Conservation (phyloP, 352 stramenopile genomes). For the Phytophthora colocasiae region DNA sequence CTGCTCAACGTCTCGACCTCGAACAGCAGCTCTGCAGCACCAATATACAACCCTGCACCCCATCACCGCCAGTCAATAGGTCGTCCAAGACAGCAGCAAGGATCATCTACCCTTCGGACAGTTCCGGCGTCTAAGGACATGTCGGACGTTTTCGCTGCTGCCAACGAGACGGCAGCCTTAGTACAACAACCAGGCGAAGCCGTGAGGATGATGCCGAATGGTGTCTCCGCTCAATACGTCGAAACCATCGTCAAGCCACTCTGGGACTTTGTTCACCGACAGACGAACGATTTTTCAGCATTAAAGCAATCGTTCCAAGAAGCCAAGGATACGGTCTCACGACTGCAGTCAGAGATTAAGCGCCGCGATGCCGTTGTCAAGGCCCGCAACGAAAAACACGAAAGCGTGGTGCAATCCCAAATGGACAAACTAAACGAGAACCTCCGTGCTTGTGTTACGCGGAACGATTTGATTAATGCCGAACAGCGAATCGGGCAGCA, state of each 20-base stretch:
- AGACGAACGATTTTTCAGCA: constrained; percentile 75
- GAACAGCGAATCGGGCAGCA: constrained; percentile 81
- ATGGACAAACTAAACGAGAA: constrained; percentile 85
- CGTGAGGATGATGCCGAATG: constrained; percentile 4
- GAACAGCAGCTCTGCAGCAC: constrained; percentile 5
- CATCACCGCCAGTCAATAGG: constrained; percentile 64
- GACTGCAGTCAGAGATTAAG: constrained; percentile 85
- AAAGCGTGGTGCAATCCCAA: constrained; percentile 69
- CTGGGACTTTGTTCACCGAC: constrained; percentile 80
- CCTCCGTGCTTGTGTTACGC: constrained; percentile 73
- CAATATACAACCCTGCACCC: constrained; percentile 55
- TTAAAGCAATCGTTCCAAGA: constrained; percentile 72
- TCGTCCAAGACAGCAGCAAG: constrained; percentile 23
- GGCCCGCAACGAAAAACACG: constrained; percentile 81
- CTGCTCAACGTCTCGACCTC: constrained; percentile 63
- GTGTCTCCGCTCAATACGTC: constrained; percentile 28
- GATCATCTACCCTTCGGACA: constrained; percentile 15
- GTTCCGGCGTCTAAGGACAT: constrained; percentile 36
- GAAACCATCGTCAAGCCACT: constrained; percentile 66
- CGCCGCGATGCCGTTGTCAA: constrained; percentile 80
- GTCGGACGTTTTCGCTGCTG: constrained; percentile 30
- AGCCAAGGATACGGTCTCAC: constrained; percentile 73
- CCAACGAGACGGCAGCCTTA: constrained; percentile 29
- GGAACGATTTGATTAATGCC: constrained; percentile 78
- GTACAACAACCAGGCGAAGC: constrained; percentile 5